Evolutionary conservation across 1,284 basidiomycete genomes (phyloP), one percentile per base, ranked within the genome.

Genomic region (Pseudozyma pruni): DNA sequence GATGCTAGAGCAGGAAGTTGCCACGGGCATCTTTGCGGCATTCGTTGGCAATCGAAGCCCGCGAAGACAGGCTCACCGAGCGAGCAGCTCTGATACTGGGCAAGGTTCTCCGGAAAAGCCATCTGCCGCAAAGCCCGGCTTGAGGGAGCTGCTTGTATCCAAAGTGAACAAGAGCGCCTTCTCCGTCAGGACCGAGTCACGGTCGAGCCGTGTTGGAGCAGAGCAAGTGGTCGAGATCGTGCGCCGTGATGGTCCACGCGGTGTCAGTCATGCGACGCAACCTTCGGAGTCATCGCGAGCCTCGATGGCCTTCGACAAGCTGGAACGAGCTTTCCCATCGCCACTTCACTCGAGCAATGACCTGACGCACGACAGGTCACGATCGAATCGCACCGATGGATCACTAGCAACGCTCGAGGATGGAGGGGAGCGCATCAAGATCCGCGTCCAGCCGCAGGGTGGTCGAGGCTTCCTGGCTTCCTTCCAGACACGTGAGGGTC

Each of bases 1-100:
- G 60, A 55, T 47, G 49, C 56, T 70, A 2, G 67, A 70, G 31
- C 33, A 53, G 29, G 67, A 70, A 38, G 67, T 70, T 2, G 42
- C 60, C 3, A 49, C 42, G 14, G 60, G 67, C n/a, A 62, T 60
- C 17, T 70, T 70, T 47, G 67, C 67, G 20, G 54, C 47, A 5
- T 70, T 70, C 20, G 67, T 70, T 2, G 67, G 67, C 48, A 70
- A 70, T n/a, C 55, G 60, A 29, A 64, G 67, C 34, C 67, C 67
- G 8, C 23, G 47, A 35, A 33, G 67, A 17, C 67, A 59, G 20
- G 39, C 51, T 25, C 61, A 60, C 11, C n/a, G 48, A 31, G 27
- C 45, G 2, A 59, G 43, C 27, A 13, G 59, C 59, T 40, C 46
- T 31, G 4, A 16, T 16, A 23, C 8, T 2, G 35, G 37, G 19